Percentiles rank a stretch among this genome's conserved stretches.
phyloP scores from a whole-genome alignment of 768 basidiomycete species.

The Paxillus rubicundulus region DNA sequence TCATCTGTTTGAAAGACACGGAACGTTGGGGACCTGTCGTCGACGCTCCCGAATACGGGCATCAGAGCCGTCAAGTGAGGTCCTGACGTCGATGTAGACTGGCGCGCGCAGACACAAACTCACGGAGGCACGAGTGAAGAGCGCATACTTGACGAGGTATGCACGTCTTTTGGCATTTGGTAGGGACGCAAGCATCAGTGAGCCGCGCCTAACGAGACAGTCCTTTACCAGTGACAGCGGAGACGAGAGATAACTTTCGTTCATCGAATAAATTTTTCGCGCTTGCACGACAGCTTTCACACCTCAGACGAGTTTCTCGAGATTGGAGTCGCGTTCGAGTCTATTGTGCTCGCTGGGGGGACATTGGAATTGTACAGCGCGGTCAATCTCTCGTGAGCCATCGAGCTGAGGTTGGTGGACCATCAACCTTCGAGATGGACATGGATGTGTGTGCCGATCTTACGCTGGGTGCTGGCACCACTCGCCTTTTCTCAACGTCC shows the following conservation, averaged over 20 bases:
- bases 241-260: conserved; percentile 22
- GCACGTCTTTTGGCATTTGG: conserved; percentile 25
- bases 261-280: conserved; percentile 88
- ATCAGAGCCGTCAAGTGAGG: too few species aligned
- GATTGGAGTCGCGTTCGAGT: too few species aligned
- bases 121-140: conserved; percentile 6
- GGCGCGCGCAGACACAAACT: too few species aligned
- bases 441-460: conserved; percentile 92
- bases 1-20: too few species aligned
- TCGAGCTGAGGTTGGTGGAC: conserved; percentile 11
- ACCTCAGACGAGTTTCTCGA: too few species aligned
- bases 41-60: too few species aligned
- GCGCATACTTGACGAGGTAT: conserved; percentile 8
- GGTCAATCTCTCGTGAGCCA: conserved; percentile 59
- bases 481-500: conserved; percentile 37
- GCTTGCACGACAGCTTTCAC: conserved; percentile 39
- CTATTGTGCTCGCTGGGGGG: too few species aligned
- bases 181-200: conserved; percentile 22
- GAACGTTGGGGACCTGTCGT: too few species aligned
- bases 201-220: conserved; percentile 25
- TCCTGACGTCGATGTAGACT: too few species aligned
- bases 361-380: conserved; percentile 76
- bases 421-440: conserved; percentile 25
- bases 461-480: conserved; percentile 91
- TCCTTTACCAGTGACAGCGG: conserved; percentile 17